These are phyloP conservation scores for Phytophthora foliorum DNA, from an alignment of 352 stramenopile genomes.

Conservation along the genomic window DNA sequence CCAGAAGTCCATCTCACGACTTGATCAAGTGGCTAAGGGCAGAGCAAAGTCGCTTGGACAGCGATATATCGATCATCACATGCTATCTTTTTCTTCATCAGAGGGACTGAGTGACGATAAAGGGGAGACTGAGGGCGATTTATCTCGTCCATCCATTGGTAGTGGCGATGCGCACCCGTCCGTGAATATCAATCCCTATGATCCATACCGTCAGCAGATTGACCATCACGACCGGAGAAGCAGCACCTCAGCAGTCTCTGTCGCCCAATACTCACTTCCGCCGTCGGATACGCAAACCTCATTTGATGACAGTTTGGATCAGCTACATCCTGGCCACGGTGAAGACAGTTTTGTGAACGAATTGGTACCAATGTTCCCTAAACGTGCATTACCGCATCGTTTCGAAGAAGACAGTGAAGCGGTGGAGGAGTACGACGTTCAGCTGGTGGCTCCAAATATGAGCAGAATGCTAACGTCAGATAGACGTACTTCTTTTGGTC, in stretches of 20 bases:
- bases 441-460: slow-evolving; percentile 46
- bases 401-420: slow-evolving; percentile 29
- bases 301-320: slow-evolving; percentile 59
- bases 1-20: slow-evolving; percentile 29
- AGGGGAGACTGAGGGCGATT: slow-evolving; percentile 4
- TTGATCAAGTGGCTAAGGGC: slow-evolving; percentile 28
- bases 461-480: slow-evolving; percentile 42
- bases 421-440: slow-evolving; percentile 46
- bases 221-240: slow-evolving; percentile 33
- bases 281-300: slow-evolving; percentile 71
- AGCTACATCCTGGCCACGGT: slow-evolving; percentile 16
- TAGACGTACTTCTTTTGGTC: slow-evolving; percentile 19
- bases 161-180: slow-evolving; percentile 3
- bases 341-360: slow-evolving; percentile 67
- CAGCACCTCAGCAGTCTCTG: slow-evolving; percentile 39
- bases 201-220: slow-evolving; percentile 40
- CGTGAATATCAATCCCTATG: slow-evolving; percentile 13
- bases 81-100: slow-evolving; percentile 39
- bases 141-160: slow-evolving; percentile 7
- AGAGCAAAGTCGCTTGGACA: slow-evolving; percentile 26
- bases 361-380: slow-evolving; percentile 71
- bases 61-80: slow-evolving; percentile 34
- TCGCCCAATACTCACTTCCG: slow-evolving; percentile 69
- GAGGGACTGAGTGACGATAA: slow-evolving; percentile 21
- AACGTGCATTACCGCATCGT: slow-evolving; percentile 9